A percentile compares a stretch with the other conserved stretches of the same genome.
Conservation (phyloP, 805 yeast genomes). For the Candida loeiensis region DNA sequence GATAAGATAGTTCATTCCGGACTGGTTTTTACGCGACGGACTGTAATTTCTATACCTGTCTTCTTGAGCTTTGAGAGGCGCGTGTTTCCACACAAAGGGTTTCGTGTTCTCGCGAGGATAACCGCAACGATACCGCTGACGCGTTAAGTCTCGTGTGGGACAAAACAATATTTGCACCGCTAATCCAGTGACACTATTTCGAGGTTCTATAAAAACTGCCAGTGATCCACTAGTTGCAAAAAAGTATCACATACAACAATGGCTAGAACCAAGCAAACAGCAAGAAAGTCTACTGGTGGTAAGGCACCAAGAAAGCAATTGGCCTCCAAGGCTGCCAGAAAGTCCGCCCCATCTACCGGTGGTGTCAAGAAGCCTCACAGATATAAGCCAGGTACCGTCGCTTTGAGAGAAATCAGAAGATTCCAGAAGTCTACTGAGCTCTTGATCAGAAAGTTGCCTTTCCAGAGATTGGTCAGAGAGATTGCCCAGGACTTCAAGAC, state of each 20-base stretch:
- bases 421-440: constrained; percentile 96
- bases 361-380: constrained; percentile 95
- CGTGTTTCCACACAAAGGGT: not conserved
- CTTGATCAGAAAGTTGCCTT: constrained; percentile 92
- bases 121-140: not conserved
- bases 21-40: not conserved
- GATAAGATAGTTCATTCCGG: not conserved
- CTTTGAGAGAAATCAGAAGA: constrained; percentile 95
- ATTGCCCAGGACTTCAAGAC: constrained; percentile 93
- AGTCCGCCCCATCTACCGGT: constrained; percentile 87
- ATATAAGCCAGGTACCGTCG: constrained; percentile 97
- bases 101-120: too few species aligned
- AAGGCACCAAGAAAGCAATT: constrained; percentile 93
- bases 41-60: not conserved
- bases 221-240: constrained; percentile 1
- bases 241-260: constrained; percentile 28
- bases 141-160: not conserved
- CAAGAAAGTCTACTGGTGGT: constrained; percentile 95
- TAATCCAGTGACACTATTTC: too few species aligned
- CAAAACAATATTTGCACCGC: not conserved
- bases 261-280: constrained; percentile 95
- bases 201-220: not conserved
- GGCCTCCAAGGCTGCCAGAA: constrained; percentile 92
- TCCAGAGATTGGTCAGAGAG: constrained; percentile 95
- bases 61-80: not conserved